Base-by-base conservation (phyloP, 208 protist genomes). In the Borovskyia barvae region DNA sequence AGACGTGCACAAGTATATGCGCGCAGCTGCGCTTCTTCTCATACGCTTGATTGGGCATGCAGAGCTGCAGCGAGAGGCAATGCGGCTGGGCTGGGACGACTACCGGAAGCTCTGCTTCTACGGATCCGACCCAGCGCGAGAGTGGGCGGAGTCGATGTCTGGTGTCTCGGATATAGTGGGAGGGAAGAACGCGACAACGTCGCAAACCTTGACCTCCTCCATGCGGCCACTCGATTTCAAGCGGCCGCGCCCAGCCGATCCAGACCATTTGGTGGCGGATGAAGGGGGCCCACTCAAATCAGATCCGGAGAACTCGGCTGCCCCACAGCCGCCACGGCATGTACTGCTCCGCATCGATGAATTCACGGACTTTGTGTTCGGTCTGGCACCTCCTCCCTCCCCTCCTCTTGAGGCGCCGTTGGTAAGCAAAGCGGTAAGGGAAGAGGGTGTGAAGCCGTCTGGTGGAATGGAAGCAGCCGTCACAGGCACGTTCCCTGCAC, bases 1-100 rank as follows among this genome's bases (percentile, higher is more conserved):
- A 41, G 80, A 88, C 43, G 66, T 87, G 17, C 82, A 90, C 69
- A 93, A 93, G 61, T 93, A 90, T 57, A 39, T 93, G 36, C 75
- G 82, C 15, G 82, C 88, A 24, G 82, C 80, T 2, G 86, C 82
- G 9, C 41, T 90, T 4, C 69, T 93, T 41, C 5, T 90, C 6
- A 80, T 90, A 45, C 76, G 86, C 0, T 73, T 93, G 15, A 87
- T 93, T 47, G 86, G 86, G 0, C 74, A 77, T 36, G 51, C 32
- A 2, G 48, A 53, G 19, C 66, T 90, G 62, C 52, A 77, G 36
- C 63, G 65, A n/a, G 71, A 77, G 53, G 80, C 85, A 14, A 50
- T 89, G 47, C 39, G 45, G 3, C 48, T 85, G 19, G 78, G 79
- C 12, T 87, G 68, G 71, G 52, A 72, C 22, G 85, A 92, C 55